Conservation (phyloP, 176 grass and related monocot genomes). For the Eragrostis nindensis region DNA sequence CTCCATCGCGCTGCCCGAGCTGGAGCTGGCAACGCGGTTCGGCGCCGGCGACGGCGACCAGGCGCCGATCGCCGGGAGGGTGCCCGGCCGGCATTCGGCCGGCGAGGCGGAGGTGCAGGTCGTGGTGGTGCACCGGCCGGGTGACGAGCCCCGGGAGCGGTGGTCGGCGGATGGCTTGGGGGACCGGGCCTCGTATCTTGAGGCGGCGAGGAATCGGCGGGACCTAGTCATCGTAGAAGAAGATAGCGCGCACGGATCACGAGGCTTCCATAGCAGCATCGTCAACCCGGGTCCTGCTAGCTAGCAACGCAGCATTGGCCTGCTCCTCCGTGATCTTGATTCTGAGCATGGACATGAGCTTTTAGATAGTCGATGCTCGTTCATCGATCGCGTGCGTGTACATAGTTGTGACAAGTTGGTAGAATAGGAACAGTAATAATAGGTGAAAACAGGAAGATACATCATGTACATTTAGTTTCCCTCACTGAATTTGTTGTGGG, state of each 20-base stretch:
- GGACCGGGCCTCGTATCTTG: conserved; percentile 9
- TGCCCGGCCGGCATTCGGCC: conserved; percentile 13
- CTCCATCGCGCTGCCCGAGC: not conserved
- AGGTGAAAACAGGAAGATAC: not conserved
- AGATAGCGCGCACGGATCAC: not conserved
- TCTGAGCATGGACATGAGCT: not conserved
- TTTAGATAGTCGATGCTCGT: not conserved
- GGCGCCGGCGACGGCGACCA: not conserved
- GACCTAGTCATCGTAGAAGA: not conserved
- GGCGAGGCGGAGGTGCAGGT: conserved; percentile 32
- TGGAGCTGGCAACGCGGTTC: not conserved
- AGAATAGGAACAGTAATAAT: not conserved
- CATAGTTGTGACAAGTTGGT: not conserved
- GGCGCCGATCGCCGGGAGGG: not conserved
- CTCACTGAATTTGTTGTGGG: too few species aligned
- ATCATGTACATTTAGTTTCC: not conserved
- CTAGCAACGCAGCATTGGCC: not conserved
- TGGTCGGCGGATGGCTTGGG: conserved; percentile 27
- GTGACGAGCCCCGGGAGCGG: conserved; percentile 5
- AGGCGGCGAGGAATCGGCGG: conserved; percentile 13
- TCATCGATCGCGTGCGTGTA: not conserved
- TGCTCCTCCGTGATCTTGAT: not conserved
- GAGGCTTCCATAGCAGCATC: not conserved
- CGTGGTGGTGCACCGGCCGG: conserved; percentile 16
- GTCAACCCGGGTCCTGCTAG: not conserved